Evolutionary conservation across 116 monocot genomes (phyloP).

Genomic region (Papilionanthe hybrid): DNA sequence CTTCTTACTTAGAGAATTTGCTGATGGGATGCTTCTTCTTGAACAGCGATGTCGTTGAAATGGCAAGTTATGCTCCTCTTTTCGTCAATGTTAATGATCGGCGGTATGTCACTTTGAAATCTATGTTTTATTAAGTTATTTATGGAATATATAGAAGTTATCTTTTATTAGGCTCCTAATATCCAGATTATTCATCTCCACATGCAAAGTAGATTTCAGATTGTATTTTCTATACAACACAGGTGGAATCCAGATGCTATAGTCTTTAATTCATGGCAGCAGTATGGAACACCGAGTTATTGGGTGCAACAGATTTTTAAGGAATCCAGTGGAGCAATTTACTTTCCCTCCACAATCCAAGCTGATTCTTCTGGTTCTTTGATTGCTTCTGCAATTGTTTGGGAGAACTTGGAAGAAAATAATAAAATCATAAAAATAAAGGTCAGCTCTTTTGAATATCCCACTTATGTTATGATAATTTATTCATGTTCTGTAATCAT

Average conservation of each 20-base stretch:
- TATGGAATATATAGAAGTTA: not conserved
- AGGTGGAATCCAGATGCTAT: constrained; percentile 97
- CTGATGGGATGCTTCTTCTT: not conserved
- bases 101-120: constrained; percentile 22
- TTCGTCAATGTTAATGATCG: constrained; percentile 91
- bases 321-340: constrained; percentile 78
- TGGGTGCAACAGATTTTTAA: constrained; percentile 90
- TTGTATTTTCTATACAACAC: not conserved
- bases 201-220: not conserved
- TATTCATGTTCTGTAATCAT: not conserved
- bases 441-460: constrained; percentile 29
- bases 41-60: constrained; percentile 80
- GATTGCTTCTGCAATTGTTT: constrained; percentile 76
- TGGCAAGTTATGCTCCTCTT: constrained; percentile 97
- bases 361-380: constrained; percentile 39
- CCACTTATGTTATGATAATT: not conserved
- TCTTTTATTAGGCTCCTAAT: not conserved
- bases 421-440: constrained; percentile 64
- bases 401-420: constrained; percentile 38
- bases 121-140: not conserved
- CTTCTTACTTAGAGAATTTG: not conserved
- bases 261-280: constrained; percentile 85
- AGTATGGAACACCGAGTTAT: constrained; percentile 93
- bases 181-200: not conserved
- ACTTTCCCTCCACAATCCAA: constrained; percentile 37